Evolutionary conservation across 2,329 filamentous ascomycete species (phyloP), one percentile per base, ranked within the genome.

Genomic region (Clarireedia monteithiana): DNA sequence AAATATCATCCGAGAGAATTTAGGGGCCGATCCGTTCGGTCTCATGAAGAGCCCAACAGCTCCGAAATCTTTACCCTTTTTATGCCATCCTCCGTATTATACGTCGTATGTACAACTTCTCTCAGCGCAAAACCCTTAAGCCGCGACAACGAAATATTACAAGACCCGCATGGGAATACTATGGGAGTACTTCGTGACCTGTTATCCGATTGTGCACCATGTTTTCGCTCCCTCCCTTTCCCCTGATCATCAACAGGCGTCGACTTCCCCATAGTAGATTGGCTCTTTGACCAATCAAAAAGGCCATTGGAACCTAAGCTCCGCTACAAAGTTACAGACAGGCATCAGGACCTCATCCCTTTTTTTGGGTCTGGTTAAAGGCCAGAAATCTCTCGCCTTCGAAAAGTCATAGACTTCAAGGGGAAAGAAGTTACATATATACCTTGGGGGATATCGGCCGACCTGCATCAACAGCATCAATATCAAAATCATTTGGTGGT

Each of bases 331-430:
- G 50, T 27, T 54, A 44, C 24, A 55, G 45, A 30, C 52, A 55
- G 49, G 49, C 34, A 34, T 34, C 30, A 14, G 45, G 39, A 42
- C 36, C 34, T 50, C 52, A 55, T 55, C 52, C 52, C 52, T 55
- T 53, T 55, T 42, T 27, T 55, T 55, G 7, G 15, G 30, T 5
- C 26, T 34, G 40, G 50, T 26, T 44, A 26, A 45, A 53, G 17
- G 26, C 23, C 46, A 53, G 34, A 54, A 42, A 54, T 49, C 30
- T 48, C 23, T 36, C 15, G 23, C 17, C 44, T 48, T 23, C 45
- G 34, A 30, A 30, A 34, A 15, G 40, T n/a, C 17, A 36, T 54
- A 36, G 36, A 39, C 6, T 36, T 49, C 45, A 20, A 54, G 45
- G 52, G 39, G 38, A 45, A 49, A 49, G 50, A 48, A 17, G 39